Evolutionary conservation across 495 filamentous ascomycete genomes (phyloP).

Genomic region (Penicillium simplicissimum): DNA sequence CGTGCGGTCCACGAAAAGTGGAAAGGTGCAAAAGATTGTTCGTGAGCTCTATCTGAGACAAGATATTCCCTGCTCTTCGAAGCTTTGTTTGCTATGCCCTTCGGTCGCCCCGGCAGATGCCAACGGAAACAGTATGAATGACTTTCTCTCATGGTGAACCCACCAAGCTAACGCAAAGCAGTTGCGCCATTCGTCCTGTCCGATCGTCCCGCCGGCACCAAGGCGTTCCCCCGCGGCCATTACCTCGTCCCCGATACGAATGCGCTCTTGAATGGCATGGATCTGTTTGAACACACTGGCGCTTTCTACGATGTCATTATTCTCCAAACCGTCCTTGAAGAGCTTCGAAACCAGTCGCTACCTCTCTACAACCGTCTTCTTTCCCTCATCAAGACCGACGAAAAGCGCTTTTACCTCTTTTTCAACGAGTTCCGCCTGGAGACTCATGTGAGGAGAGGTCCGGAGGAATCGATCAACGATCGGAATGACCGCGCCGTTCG

Average conservation of each 20-base stretch:
- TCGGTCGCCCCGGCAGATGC: constrained; percentile 72
- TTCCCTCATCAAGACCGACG: constrained; percentile 84
- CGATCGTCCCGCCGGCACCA: constrained; percentile 79
- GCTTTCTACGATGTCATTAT: constrained; percentile 95
- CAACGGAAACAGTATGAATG: constrained; percentile 64
- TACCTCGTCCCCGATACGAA: constrained; percentile 97
- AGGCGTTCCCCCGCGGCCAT: constrained; percentile 78
- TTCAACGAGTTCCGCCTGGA: constrained; percentile 97
- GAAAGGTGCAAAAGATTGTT: constrained; percentile 98
- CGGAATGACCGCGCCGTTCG: constrained; percentile 92
- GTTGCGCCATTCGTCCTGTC: constrained; percentile 84
- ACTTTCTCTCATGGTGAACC: neutral
- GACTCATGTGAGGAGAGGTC: constrained; percentile 74
- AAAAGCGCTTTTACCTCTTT: constrained; percentile 97
- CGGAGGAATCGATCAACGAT: constrained; percentile 90
- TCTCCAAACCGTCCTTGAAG: constrained; percentile 92
- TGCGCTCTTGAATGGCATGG: constrained; percentile 92
- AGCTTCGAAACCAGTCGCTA: constrained; percentile 88
- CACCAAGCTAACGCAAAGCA: constrained; percentile 43
- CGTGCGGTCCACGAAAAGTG: constrained; percentile 86
- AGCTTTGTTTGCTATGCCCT: constrained; percentile 75
- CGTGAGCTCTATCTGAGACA: constrained; percentile 91
- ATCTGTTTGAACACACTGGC: constrained; percentile 87
- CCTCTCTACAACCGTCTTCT: constrained; percentile 94
- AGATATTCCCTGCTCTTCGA: constrained; percentile 97